Evolutionary conservation across 257 asterid species (phyloP).

Genomic region (Solanum chilense): DNA sequence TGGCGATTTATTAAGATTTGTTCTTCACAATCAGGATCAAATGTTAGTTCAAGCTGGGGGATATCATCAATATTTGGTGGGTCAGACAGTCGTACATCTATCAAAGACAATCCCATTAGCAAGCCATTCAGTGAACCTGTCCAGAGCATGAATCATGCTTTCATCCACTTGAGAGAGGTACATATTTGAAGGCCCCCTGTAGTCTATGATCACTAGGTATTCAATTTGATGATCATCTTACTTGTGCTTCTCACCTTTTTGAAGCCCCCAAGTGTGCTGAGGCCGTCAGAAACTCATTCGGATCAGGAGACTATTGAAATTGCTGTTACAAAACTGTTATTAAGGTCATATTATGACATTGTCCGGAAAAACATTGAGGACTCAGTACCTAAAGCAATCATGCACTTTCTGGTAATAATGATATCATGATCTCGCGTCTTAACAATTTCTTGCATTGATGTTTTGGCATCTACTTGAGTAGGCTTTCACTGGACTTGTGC

Average conservation of each 20-base stretch:
- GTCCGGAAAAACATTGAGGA: slow-evolving; percentile 65
- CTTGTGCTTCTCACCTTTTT: not conserved
- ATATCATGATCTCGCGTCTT: not conserved
- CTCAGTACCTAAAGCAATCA: slow-evolving; percentile 53
- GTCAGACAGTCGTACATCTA: slow-evolving; percentile 38
- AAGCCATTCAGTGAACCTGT: slow-evolving; percentile 45
- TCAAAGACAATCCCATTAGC: slow-evolving; percentile 49
- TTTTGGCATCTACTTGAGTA: not conserved
- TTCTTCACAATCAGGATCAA: slow-evolving; percentile 31
- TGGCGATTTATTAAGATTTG: not conserved
- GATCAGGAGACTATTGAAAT: slow-evolving; percentile 69
- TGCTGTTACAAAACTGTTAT: slow-evolving; percentile 48
- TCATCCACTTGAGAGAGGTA: slow-evolving; percentile 83
- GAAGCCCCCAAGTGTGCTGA: slow-evolving; percentile 78
- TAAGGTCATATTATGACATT: slow-evolving; percentile 66
- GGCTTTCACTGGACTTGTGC: not conserved
- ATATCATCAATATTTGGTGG: slow-evolving; percentile 92
- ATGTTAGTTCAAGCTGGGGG: slow-evolving; percentile 71
- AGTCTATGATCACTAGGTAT: not conserved
- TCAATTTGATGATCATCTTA: not conserved
- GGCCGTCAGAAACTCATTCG: slow-evolving; percentile 69
- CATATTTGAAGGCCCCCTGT: not conserved
- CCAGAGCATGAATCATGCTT: slow-evolving; percentile 41
- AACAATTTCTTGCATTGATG: not conserved
- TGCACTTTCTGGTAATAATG: slow-evolving; percentile 56